Evolutionary conservation across 805 yeast genomes (phyloP).

Genomic region (Candida loeiensis): DNA sequence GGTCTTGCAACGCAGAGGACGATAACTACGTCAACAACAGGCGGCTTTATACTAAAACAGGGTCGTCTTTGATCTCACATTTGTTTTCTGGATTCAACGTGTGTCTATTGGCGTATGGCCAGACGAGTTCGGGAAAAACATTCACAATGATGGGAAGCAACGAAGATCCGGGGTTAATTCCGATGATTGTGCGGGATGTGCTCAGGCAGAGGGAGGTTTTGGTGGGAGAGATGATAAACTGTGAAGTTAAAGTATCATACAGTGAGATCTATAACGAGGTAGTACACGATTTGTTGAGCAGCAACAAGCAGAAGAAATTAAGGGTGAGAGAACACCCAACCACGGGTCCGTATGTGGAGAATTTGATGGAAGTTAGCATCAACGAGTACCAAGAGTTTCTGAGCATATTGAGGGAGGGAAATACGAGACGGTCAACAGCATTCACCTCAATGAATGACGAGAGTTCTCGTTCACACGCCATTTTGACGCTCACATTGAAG

Average conservation of each 20-base stretch:
- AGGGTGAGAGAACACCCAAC: constrained; percentile 63
- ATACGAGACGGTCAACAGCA: constrained; percentile 59
- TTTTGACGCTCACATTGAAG: constrained; percentile 57
- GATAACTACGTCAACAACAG: constrained; percentile 44
- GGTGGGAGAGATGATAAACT: constrained; percentile 34
- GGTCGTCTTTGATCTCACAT: constrained; percentile 55
- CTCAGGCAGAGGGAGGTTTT: constrained; percentile 41
- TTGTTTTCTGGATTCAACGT: constrained; percentile 39
- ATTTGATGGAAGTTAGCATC: constrained; percentile 51
- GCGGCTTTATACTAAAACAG: constrained; percentile 50
- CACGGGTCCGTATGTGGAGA: constrained; percentile 72
- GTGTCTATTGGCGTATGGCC: constrained; percentile 43
- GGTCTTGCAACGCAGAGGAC: constrained; percentile 40
- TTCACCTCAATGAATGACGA: constrained; percentile 68
- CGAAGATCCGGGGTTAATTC: constrained; percentile 36
- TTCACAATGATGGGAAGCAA: constrained; percentile 41
- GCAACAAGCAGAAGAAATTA: constrained; percentile 25
- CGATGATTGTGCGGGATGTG: constrained; percentile 49
- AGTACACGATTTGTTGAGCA: constrained; percentile 58
- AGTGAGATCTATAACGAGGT: constrained; percentile 78
- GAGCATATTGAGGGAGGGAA: constrained; percentile 48
- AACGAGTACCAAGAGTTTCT: constrained; percentile 48
- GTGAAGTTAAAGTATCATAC: constrained; percentile 51
- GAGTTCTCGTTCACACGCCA: constrained; percentile 81
- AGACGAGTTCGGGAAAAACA: constrained; percentile 43